Evolutionary conservation across 768 basidiomycete genomes (phyloP).

Genomic region (Sutorius australiensis): DNA sequence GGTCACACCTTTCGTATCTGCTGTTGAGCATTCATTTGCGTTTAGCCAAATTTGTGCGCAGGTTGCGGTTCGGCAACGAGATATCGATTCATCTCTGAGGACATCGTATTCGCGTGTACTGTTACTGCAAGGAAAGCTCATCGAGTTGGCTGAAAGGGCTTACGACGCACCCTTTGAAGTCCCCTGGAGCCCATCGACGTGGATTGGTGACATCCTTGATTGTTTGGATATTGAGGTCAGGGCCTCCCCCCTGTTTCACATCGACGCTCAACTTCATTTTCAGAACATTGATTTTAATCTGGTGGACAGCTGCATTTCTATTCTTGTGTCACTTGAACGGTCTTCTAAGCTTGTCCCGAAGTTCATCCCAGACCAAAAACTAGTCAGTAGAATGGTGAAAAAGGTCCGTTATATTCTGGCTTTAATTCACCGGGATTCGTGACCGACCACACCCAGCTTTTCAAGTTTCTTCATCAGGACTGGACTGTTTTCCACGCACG

Average conservation of each 20-base stretch:
- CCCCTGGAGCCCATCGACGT: conserved; percentile 59
- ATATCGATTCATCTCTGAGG: conserved; percentile 35
- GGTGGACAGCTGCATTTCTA: conserved; percentile 59
- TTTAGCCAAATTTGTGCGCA: conserved; percentile 46
- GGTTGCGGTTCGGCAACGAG: conserved; percentile 31
- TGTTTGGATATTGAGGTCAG: conserved; percentile 56
- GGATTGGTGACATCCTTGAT: conserved; percentile 56
- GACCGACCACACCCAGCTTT: conserved; percentile 43
- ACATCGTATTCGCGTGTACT: conserved; percentile 53
- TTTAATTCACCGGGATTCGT: background rate
- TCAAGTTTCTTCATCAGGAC: conserved; percentile 68
- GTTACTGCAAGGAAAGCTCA: conserved; percentile 47
- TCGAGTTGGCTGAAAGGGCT: conserved; percentile 38
- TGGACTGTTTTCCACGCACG: conserved; percentile 74
- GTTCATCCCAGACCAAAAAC: conserved; percentile 53
- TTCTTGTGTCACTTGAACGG: conserved; percentile 54
- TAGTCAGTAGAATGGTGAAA: conserved; percentile 58
- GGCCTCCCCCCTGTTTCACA: background rate
- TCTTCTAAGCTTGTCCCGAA: conserved; percentile 48
- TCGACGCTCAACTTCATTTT: conserved; percentile 6
- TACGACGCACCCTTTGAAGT: conserved; percentile 34
- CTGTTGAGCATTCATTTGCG: conserved; percentile 51
- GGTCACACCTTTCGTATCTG: conserved; percentile 50
- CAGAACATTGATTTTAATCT: conserved; percentile 53
- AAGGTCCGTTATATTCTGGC: conserved; percentile 32